Conservation (phyloP, 768 basidiomycete species). For the Leucosporidium scottii region DNA sequence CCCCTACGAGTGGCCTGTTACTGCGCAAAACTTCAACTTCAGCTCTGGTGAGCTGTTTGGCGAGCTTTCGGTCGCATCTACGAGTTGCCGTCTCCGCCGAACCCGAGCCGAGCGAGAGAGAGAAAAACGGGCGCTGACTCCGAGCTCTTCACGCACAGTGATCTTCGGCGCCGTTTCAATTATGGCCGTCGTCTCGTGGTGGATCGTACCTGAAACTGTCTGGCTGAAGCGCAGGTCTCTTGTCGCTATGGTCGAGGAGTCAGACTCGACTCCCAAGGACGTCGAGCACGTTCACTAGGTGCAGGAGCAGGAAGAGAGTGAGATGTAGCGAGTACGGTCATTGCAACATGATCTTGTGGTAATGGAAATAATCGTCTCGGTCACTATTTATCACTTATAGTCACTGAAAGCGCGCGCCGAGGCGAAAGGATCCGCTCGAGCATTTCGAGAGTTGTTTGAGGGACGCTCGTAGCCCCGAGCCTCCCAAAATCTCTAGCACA, state of each 20-base stretch:
- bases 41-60: slow-evolving; percentile 49
- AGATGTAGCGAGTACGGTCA: no score
- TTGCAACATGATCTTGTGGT: no score
- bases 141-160: slow-evolving; percentile 41
- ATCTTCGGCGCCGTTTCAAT: slow-evolving; percentile 74
- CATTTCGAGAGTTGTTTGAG: no score
- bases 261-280: neutral
- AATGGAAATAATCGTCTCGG: no score
- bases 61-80: neutral
- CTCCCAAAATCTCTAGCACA: neutral
- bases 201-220: slow-evolving; percentile 65
- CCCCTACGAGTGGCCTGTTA: slow-evolving; percentile 80
- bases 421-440: no score
- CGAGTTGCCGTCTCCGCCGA: no score
- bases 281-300: neutral
- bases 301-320: neutral
- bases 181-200: slow-evolving; percentile 70
- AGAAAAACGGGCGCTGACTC: neutral
- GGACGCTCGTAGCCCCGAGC: no score
- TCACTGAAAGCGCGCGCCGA: no score
- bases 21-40: slow-evolving; percentile 71
- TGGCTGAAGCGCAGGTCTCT: slow-evolving; percentile 63
- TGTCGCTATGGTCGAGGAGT: slow-evolving; percentile 10
- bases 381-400: no score
- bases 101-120: neutral